Evolutionary conservation across 1,139 yeast species (phyloP).

Genomic region (Hyphopichia buzzinii): DNA sequence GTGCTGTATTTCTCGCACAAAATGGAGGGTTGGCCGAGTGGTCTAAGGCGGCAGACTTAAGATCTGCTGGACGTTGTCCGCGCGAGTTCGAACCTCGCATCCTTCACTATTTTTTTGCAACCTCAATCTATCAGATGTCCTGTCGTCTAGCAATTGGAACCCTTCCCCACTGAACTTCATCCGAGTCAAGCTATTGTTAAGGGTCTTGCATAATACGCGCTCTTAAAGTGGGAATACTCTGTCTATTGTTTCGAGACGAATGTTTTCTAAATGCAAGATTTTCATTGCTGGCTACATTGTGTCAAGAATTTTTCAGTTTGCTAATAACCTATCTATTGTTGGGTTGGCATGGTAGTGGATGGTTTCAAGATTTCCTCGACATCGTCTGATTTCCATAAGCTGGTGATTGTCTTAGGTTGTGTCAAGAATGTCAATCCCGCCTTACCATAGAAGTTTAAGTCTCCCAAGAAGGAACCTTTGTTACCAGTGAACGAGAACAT

Average conservation of each 20-base stretch:
- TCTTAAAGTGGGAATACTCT: no score
- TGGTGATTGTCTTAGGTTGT: constrained; percentile 73
- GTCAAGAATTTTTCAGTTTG: no score
- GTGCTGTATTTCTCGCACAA: background rate
- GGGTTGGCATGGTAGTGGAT: constrained; percentile 69
- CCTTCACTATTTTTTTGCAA: constrained; percentile 54
- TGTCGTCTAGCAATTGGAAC: no score
- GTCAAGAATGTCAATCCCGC: constrained; percentile 72
- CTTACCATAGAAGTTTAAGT: constrained; percentile 77
- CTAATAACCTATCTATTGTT: constrained; percentile 38
- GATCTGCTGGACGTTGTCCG: constrained; percentile 62
- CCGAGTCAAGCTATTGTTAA: no score
- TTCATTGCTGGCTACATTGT: no score
- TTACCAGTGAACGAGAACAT: constrained; percentile 82
- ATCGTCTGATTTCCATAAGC: constrained; percentile 63
- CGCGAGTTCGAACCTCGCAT: constrained; percentile 88
- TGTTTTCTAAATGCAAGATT: background rate
- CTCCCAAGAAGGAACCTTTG: constrained; percentile 76
- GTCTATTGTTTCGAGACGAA: background rate
- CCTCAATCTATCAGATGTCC: no score
- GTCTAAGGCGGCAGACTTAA: constrained; percentile 57
- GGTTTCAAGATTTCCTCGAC: constrained; percentile 49
- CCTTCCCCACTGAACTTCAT: no score
- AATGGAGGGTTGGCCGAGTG: constrained; percentile 55
- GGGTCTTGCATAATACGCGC: no score